phyloP scores from a whole-genome alignment of 768 basidiomycete species.

The Russula sp. region DNA sequence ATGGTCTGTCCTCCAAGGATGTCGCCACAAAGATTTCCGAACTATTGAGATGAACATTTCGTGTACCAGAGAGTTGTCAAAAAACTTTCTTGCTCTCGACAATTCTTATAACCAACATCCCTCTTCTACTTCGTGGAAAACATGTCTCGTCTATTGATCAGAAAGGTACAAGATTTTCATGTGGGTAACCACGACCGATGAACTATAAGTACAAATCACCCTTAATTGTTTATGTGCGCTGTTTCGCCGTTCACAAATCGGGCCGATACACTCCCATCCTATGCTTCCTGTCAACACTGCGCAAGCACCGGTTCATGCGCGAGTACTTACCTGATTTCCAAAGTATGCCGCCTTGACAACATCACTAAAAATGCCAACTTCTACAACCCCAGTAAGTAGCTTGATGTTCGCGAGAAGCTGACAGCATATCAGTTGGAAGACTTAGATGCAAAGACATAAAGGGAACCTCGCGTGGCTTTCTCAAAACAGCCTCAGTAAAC shows the following conservation, averaged over 20 bases:
- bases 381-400: slow-evolving; percentile 96
- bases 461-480: slow-evolving; percentile 41
- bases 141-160: neutral
- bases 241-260: slow-evolving; percentile 5
- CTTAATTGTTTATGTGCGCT: slow-evolving; percentile 6
- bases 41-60: slow-evolving; percentile 35
- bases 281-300: neutral
- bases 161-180: neutral
- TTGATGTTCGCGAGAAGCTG: slow-evolving; percentile 80
- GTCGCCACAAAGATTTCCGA: slow-evolving; percentile 65
- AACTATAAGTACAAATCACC: slow-evolving; percentile 1
- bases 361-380: slow-evolving; percentile 93
- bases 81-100: neutral
- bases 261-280: slow-evolving; percentile 15
- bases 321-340: slow-evolving; percentile 59
- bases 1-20: slow-evolving; percentile 62
- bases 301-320: neutral
- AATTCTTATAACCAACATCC: neutral
- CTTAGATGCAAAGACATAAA: slow-evolving; percentile 35
- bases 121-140: neutral
- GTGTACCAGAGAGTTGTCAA: neutral
- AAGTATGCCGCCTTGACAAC: slow-evolving; percentile 97
- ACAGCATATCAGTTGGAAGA: neutral
- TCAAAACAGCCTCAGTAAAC: slow-evolving; percentile 62
- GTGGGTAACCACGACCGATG: neutral